phyloP scores from a whole-genome alignment of 805 yeast genomes.

The Monosporozyma siamensis region DNA sequence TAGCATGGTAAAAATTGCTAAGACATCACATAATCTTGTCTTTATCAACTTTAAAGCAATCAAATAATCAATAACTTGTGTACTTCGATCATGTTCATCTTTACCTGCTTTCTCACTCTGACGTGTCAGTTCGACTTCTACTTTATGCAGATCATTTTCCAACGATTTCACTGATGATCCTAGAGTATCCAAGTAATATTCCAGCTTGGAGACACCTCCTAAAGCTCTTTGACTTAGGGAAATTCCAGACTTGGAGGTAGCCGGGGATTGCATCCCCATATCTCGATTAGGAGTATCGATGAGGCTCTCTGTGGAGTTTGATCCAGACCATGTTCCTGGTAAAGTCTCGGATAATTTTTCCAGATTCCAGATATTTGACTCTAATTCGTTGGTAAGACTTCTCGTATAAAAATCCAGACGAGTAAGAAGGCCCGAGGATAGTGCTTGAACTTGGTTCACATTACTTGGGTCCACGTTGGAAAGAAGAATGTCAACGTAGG shows the following conservation, averaged over 20 bases:
- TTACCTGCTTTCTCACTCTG: constrained; percentile 15
- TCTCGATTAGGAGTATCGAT: too few species aligned
- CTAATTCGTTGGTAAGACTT: constrained; percentile 47
- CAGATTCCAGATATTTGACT: constrained; percentile 39
- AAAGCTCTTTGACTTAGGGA: constrained; percentile 9
- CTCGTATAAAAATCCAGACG: constrained; percentile 56
- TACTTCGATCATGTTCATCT: constrained; percentile 6
- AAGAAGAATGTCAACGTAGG: constrained; percentile 55
- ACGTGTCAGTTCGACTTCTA: constrained; percentile 25
- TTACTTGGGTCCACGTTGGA: constrained; percentile 30
- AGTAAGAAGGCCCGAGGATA: constrained; percentile 43
- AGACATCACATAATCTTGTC: constrained; percentile 37
- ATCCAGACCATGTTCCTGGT: constrained; percentile 30
- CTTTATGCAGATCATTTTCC: constrained; percentile 37
- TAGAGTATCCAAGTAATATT: constrained; percentile 55
- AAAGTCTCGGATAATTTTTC: constrained; percentile 44
- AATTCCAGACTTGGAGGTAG: constrained; percentile 14
- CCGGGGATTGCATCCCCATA: not conserved
- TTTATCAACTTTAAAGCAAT: constrained; percentile 38
- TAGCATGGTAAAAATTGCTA: constrained; percentile 38
- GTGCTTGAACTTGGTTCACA: constrained; percentile 36
- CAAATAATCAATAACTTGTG: constrained; percentile 28
- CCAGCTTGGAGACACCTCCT: constrained; percentile 45
- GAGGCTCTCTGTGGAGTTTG: not conserved
- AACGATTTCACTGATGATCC: constrained; percentile 49